Base-by-base conservation (phyloP, 768 basidiomycete species). In the Kwoniella pini region DNA sequence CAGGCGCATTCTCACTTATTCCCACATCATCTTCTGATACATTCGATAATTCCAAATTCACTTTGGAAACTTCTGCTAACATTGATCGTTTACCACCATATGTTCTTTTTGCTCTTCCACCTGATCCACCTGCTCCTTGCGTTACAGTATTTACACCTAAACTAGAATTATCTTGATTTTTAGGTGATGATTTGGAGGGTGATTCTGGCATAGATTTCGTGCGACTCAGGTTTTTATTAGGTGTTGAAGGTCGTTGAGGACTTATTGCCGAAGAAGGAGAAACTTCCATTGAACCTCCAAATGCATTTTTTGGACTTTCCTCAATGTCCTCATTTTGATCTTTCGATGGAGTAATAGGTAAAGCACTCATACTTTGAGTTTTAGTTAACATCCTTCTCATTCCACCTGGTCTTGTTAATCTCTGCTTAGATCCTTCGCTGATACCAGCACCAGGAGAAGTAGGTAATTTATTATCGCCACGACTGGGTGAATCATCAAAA, bases 331-430 rank as follows among this genome's bases (percentile, higher is more conserved):
- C 24, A 15, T 38, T 15, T n/a, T 53, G 2, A 9, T 15, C 21
- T 39, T 48, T 56, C 7, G 58, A 51, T 1, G 57, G 62, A 13
- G 36, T 50, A 4, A 36, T 39, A 19, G 53, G 49, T 12, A 51
- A 45, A 6, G 48, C 21, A 36, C 65, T 65, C 33, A 69, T 57
- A 55, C 68, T 69, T 54, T 70, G 71, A 42, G 68, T 60, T 49
- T 70, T 72, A 33, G 64, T 67, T 19, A 72, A 64, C 71, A 72
- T 72, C 21, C 65, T 57, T 38, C 65, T 46, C 36, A 62, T 24
- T 3, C 64, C 62, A 2, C 68, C 53, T 33, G 65, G 55, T 50
- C 60, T 42, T 1, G 51, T 52, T 4, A 54, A 7, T 19, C 40
- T 54, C 21, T 33, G 4, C 19, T 21, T 36, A 21, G 31, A n/a